Evolutionary conservation across 768 basidiomycete genomes (phyloP), one percentile per base, ranked within the genome.

Genomic region (Cubamyces sp.): DNA sequence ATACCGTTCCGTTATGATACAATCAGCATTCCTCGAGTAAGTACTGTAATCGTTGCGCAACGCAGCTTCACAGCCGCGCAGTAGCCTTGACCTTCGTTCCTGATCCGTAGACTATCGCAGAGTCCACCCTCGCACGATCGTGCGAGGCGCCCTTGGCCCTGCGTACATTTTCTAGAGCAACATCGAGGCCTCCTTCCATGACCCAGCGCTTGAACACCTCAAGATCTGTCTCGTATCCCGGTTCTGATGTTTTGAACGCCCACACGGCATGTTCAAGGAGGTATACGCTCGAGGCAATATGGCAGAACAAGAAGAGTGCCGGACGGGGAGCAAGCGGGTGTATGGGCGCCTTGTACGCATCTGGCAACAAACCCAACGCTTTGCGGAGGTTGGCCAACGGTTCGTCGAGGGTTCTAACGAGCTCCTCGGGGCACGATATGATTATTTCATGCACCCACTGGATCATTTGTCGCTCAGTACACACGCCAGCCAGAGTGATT

Each of bases 201-300:
- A 84, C 65, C 85, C 83, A 90, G 49, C 84, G 76, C 54, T 66
- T 70, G 63, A 87, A 83, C 0, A 83, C 81, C 58, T 86, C 84
- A 5, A 74, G 60, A 60, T 89, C 87, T 1, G 76, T 71, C 4
- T 77, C 74, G 2, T 69, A 66, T 16, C 77, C 74, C 0, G 60
- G 46, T 40, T 68, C 59, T 1, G 45, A 49, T 37, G 61, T 71
- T 8, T 46, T 70, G 61, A 75, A 62, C 0, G 85, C 79, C 90
- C 89, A 92, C 12, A 82, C 71, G 0, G 86, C 83, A 49, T 92
- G 90, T 69, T 92, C 89, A 12, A 92, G 76, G 26, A 91, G 80
- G 69, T 82, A 84, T 1, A 81, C 56, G 9, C 80, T 76, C 1
- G 87, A 82, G 0, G 87, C 76, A 30, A 84, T 64, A 47, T 82